These are phyloP conservation scores for Chlorophyllum brunneum DNA, from an alignment of 768 basidiomycete species.

Conservation along the genomic window DNA sequence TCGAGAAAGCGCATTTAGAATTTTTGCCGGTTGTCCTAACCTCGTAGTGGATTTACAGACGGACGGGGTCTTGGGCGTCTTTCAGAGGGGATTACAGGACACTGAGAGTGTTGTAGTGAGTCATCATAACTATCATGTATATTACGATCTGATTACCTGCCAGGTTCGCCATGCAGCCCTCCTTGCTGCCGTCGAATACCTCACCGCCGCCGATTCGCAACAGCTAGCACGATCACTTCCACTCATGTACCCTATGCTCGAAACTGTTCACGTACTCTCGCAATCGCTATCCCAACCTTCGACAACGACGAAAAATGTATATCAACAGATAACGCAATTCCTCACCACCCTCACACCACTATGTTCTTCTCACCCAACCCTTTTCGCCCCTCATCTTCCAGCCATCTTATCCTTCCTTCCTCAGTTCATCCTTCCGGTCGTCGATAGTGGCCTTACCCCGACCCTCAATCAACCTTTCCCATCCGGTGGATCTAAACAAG, in stretches of 20 bases:
- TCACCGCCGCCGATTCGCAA: constrained; percentile 54
- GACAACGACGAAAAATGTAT: constrained; percentile 27
- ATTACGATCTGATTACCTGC: not conserved
- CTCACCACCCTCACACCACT: constrained; percentile 69
- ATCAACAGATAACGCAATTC: constrained; percentile 57
- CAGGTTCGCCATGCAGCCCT: constrained; percentile 76
- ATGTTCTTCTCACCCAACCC: constrained; percentile 56
- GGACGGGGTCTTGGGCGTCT: constrained; percentile 62
- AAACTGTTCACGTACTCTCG: constrained; percentile 60
- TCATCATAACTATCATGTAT: constrained; percentile 1
- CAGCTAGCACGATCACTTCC: constrained; percentile 60
- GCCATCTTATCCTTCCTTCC: constrained; percentile 70
- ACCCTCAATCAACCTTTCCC: constrained; percentile 46
- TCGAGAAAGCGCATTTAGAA: constrained; percentile 62
- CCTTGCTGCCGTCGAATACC: constrained; percentile 64
- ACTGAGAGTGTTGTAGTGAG: constrained; percentile 56
- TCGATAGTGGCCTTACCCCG: constrained; percentile 47
- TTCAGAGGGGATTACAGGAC: constrained; percentile 68
- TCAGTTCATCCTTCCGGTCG: constrained; percentile 59
- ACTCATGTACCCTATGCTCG: constrained; percentile 69
- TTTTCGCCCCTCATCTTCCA: constrained; percentile 73
- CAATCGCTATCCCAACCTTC: constrained; percentile 30
- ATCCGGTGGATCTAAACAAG: constrained; percentile 24
- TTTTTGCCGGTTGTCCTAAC: constrained; percentile 73
- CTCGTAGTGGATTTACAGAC: constrained; percentile 74